Base-by-base conservation (phyloP, 1,139 yeast species). In the Yamadazyma taylorii region DNA sequence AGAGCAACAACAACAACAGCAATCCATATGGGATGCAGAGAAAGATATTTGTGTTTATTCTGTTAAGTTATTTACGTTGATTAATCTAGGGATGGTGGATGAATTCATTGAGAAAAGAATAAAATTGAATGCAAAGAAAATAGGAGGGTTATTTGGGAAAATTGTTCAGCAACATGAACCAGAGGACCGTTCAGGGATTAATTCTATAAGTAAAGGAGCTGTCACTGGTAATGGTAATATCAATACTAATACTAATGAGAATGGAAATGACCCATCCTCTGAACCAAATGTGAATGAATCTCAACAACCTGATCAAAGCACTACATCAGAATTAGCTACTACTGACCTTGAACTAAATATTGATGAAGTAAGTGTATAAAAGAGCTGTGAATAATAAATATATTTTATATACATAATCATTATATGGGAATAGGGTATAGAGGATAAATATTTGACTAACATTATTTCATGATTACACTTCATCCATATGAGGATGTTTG, bases 41-140 rank as follows among this genome's bases (percentile, higher is more conserved):
- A 69, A 65, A 39, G 72, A 66, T 16, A 56, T 84, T n/a, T 70
- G 80, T 41, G 61, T 75, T 3, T 78, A 59, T 43, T 58, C 76
- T 0, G 59, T 80, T 19, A 81, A 81, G 50, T 37, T 84, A 31
- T 58, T 72, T 31, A 64, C 73, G 6, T 57, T 81, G 38, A 48
- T 63, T 17, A 71, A 69, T 32, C 46, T 73, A 15, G 69, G 66
- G 1, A 51, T 73, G 40, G 46, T 79, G 7, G 54, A 58, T 14
- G 53, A 52, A 1, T 50, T 43, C 1, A 34, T 73, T 0, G 39
- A 53, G 3, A 41, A 58, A 3, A 66, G 90, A 52, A 45, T 83
- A 12, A 48, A 52, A 10, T 56, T 80, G 41, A 84, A 84, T 53
- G 51, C 61, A 16, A 63, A 57, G 1, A 58, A 50, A n/a, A 55